Base-by-base conservation (phyloP, 73 alveolate genomes). In the Uronychia binucleata region DNA sequence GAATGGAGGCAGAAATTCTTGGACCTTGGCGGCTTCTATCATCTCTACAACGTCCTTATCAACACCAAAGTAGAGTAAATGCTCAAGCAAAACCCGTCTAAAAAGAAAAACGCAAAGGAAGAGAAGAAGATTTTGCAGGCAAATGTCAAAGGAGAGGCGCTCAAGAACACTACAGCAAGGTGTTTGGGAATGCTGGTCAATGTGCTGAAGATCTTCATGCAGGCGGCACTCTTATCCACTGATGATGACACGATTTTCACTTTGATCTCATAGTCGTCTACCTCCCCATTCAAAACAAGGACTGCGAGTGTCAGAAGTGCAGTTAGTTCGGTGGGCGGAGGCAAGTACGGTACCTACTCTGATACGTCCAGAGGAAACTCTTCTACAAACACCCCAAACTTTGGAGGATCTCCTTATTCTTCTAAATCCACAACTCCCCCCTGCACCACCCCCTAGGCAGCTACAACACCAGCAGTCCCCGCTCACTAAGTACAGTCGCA, bases 1-100 rank as follows among this genome's bases (percentile, higher is more conserved):
- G 92, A 88, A 31, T 93, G 97, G 95, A 90, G 94, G 74, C 78
- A 35, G 34, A 90, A 86, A 34, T 93, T 93, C 74, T 14, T 90
- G 26, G 87, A 83, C 0, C 46, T 59, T 1, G 97, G 97, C 1
- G 94, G 97, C 1, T 84, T 92, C 33, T 89, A 79, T 26, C 93
- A 92, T 78, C 81, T 92, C 1, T 83, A 88, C 83, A 46, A 82
- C 26, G 83, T 83, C 46, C 57, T 90, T 8, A 57, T 90, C 0
- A 78, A 80, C n/a, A 28, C 57, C 75, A 86, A 87, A 19, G 57
- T 81, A 27, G 87, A 87, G 26, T 88, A 80, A 26, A 5, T 80
- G 33, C 74, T 87, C 19, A 86, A 83, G 33, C 29, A 46, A 29
- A 78, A 33, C 33, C 67, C 32, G 26, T 31, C 77, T 31, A 59